Evolutionary conservation across 2,329 filamentous ascomycete species (phyloP).

Genomic region (Zymoseptoria brevis): DNA sequence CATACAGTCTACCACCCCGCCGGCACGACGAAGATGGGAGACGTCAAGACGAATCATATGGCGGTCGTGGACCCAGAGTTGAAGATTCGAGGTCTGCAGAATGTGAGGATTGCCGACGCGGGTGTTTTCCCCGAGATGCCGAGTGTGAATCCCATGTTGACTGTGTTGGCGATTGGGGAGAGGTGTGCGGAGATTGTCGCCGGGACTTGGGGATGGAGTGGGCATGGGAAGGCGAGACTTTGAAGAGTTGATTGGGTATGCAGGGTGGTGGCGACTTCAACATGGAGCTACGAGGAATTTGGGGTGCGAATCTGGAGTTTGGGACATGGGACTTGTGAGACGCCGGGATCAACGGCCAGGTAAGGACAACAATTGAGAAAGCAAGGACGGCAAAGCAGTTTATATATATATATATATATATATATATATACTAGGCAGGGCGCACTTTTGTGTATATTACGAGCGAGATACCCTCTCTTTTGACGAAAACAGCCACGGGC

Average conservation of each 20-base stretch:
- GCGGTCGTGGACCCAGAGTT: constrained; percentile 75
- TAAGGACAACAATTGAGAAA: neutral
- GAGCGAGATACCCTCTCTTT: neutral
- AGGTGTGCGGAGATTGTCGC: constrained; percentile 76
- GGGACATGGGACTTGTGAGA: neutral
- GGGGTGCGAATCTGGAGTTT: neutral
- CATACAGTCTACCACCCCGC: constrained; percentile 89
- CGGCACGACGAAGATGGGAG: constrained; percentile 86
- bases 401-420: neutral
- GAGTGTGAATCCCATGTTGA: constrained; percentile 84
- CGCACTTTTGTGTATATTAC: neutral
- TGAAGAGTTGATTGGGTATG: constrained; percentile 21
- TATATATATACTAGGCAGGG: neutral
- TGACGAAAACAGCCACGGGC: no score
- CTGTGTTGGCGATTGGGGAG: constrained; percentile 76
- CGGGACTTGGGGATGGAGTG: constrained; percentile 60
- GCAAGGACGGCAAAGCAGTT: neutral
- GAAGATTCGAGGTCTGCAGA: constrained; percentile 63
- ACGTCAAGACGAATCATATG: constrained; percentile 56
- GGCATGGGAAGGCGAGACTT: constrained; percentile 46
- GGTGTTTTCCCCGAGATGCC: constrained; percentile 84
- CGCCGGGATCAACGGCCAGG: neutral
- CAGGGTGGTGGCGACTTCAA: neutral
- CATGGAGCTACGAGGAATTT: neutral
- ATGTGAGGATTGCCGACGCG: constrained; percentile 73